Evolutionary conservation across 129 eudicot species (phyloP), one percentile per base, ranked within the genome.

Genomic region (Centella asiatica): DNA sequence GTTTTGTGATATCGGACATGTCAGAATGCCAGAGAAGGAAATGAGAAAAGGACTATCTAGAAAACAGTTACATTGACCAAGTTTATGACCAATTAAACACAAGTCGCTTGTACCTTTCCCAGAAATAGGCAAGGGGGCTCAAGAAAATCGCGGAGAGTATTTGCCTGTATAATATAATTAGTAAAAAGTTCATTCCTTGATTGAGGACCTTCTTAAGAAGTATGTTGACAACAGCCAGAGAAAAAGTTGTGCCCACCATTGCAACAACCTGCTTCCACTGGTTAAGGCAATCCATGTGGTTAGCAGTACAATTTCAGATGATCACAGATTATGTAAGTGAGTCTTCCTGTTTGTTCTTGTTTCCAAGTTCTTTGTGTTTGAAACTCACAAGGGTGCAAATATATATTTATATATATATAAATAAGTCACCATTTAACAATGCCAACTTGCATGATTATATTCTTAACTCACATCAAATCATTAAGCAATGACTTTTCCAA

Each of bases 121-220:
- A 20, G 29, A 71, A 74, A 64, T 70, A 80, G 66, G 78, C 81
- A 32, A 84, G 42, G 17, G 90, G 90, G 8, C 69, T 44, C 71
- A 84, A 71, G 67, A 77, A 70, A 8, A 80, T 26, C 4, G 81
- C 42, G 25, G 81, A 60, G 42, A 78, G 66, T 8, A 59, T 18
- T 52, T 73, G 83, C 33, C 90, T 46, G 62, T 80, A 84, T 3
- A 69, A 60, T 53, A 84, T 40, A 11, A 77, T 53, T 14, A 80
- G 47, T 44, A 77, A 54, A 51, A 59, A 77, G 68, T 59, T 49
- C 59, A 64, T 39, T 11, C 92, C 92, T 23, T 62, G 72, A 64
- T 25, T 60, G 22, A 84, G 72, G n/a, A 68, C 78, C 64, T 72
- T 72, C 77, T 84, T 84, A 54, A 80, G 44, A 31, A 84, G 73